These are phyloP conservation scores for Arthrobotrys sphaeroides DNA, from an alignment of 2,329 filamentous ascomycete genomes.

Conservation along the genomic window DNA sequence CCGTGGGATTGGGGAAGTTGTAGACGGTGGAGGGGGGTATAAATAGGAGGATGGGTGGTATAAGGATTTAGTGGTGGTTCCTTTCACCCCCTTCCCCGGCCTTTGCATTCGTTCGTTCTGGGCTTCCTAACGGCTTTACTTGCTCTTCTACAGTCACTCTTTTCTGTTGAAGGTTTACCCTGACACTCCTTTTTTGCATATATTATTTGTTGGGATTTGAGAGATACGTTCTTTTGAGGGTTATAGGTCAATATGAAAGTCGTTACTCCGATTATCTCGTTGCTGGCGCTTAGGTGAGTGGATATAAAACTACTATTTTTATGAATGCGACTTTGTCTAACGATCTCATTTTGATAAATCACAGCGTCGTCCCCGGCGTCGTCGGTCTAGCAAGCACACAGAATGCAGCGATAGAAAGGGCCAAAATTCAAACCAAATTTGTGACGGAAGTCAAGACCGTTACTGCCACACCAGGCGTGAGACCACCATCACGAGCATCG, in stretches of 20 bases:
- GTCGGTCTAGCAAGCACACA: not conserved
- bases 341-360: not conserved
- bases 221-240: not conserved
- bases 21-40: not conserved
- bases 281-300: not conserved
- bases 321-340: too few relatives aligned
- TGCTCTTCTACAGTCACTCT: not conserved
- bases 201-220: not conserved
- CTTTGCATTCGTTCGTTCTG: not conserved
- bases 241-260: conserved; percentile 8
- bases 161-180: not conserved
- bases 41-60: not conserved
- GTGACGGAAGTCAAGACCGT: too few relatives aligned
- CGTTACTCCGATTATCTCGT: not conserved
- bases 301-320: too few relatives aligned
- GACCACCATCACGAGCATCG: too few relatives aligned
- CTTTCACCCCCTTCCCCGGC: not conserved
- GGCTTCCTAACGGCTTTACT: not conserved
- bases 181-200: not conserved
- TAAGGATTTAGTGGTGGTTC: not conserved
- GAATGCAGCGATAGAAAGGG: not conserved
- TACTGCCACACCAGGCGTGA: too few relatives aligned
- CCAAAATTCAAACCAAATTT: not conserved
- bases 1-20: not conserved
- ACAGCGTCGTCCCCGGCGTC: not conserved